phyloP scores from a whole-genome alignment of 1,284 basidiomycete species.

The Tilletia caries region DNA sequence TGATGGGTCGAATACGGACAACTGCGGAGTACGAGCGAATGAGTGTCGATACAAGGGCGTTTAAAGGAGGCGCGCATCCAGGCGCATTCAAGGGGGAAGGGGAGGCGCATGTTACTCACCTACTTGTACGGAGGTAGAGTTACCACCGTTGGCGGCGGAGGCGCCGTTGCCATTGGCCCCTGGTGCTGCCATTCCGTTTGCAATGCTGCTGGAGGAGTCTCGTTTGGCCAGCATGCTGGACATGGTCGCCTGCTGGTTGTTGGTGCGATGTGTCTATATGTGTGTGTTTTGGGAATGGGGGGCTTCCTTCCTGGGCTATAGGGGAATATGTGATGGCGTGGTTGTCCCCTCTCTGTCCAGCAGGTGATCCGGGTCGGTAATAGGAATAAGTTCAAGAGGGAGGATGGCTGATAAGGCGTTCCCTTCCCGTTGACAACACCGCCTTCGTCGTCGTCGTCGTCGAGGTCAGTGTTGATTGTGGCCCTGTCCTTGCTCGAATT shows the following conservation, averaged over 20 bases:
- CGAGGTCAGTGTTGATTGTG: too few species aligned
- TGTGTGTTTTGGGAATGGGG: background rate
- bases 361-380: too few species aligned
- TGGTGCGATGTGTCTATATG: background rate
- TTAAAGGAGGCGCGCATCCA: too few species aligned
- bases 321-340: background rate
- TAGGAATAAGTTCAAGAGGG: too few species aligned
- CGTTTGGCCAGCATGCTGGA: background rate
- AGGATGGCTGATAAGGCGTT: too few species aligned
- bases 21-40: background rate
- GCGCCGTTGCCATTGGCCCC: background rate
- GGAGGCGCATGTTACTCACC: conserved; percentile 12
- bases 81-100: too few species aligned
- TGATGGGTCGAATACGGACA: conserved; percentile 84
- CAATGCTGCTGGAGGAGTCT: conserved; percentile 5
- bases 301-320: background rate
- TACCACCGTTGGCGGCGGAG: background rate
- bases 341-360: background rate
- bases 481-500: too few species aligned
- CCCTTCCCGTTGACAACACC: too few species aligned
- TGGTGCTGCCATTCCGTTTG: background rate
- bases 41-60: background rate
- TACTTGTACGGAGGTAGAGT: conserved; percentile 23
- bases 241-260: background rate
- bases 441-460: too few species aligned